A percentile compares a stretch with the other conserved stretches of the same genome.
Conservation (phyloP, 208 protist genomes). For the Acanthamoeba sp. region DNA sequence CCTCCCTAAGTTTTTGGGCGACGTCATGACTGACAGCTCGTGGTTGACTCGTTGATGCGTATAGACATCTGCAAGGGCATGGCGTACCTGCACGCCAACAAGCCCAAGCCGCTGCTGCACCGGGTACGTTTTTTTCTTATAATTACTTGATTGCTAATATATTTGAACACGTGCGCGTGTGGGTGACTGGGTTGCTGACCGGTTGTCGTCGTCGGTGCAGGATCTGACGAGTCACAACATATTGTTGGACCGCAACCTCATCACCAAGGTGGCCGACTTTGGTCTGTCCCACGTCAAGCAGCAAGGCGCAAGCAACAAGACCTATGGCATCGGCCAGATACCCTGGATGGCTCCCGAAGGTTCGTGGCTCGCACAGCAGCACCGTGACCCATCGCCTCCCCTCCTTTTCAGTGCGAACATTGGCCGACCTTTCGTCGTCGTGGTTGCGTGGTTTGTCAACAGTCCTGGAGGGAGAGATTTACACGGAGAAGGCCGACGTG, state of each 20-base stretch:
- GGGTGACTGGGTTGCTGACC: too few relatives aligned
- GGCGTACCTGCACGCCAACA: slow-evolving; percentile 12
- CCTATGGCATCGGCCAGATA: slow-evolving; percentile 9
- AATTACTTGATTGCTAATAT: too few relatives aligned
- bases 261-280: slow-evolving; percentile 32
- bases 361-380: too few relatives aligned
- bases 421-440: too few relatives aligned
- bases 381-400: not conserved
- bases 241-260: slow-evolving; percentile 10
- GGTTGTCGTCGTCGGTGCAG: too few relatives aligned
- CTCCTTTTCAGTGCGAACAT: too few relatives aligned
- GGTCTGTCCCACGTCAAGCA: slow-evolving; percentile 41
- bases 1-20: too few relatives aligned
- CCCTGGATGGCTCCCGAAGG: slow-evolving; percentile 42
- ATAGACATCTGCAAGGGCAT: slow-evolving; percentile 21
- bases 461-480: not conserved
- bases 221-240: slow-evolving; percentile 42
- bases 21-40: too few relatives aligned
- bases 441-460: not conserved
- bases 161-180: too few relatives aligned
- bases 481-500: slow-evolving; percentile 33
- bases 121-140: too few relatives aligned
- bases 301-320: not conserved
- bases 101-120: slow-evolving; percentile 39
- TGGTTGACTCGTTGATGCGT: too few relatives aligned